Evolutionary conservation across 768 basidiomycete species (phyloP).

Genomic region (Pleurotus tuber-regium): DNA sequence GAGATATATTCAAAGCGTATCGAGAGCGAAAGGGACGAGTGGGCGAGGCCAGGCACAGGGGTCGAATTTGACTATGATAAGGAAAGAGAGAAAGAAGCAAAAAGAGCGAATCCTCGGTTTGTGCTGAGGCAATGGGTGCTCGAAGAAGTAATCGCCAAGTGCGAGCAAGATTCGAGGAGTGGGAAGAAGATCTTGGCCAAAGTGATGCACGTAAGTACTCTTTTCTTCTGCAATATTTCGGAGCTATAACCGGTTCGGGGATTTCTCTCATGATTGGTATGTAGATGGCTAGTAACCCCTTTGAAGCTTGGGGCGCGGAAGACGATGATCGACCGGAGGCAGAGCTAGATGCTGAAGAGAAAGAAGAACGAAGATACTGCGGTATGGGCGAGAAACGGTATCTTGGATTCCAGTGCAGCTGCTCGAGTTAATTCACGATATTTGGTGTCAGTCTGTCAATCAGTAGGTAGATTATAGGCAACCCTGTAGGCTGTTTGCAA

Average conservation of each 20-base stretch:
- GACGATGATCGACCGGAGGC: constrained; percentile 40
- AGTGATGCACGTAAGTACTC: constrained; percentile 68
- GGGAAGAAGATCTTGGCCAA: constrained; percentile 74
- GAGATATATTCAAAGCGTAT: constrained; percentile 59
- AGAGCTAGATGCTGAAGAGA: constrained; percentile 54
- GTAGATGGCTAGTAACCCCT: constrained; percentile 89
- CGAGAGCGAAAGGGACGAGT: constrained; percentile 45
- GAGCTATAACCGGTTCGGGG: background rate
- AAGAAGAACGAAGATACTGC: constrained; percentile 75
- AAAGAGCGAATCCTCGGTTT: constrained; percentile 81
- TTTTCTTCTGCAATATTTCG: constrained; percentile 5
- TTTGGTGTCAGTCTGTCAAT: too few species aligned
- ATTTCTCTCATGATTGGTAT: constrained; percentile 4
- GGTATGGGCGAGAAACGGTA: constrained; percentile 71
- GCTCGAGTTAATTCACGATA: constrained; percentile 67
- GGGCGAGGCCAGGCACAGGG: constrained; percentile 28
- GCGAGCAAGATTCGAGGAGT: constrained; percentile 61
- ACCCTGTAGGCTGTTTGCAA: too few species aligned
- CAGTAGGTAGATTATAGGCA: too few species aligned
- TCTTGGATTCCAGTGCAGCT: constrained; percentile 93
- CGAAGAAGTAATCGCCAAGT: constrained; percentile 83
- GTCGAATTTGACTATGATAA: constrained; percentile 33
- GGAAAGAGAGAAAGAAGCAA: constrained; percentile 49
- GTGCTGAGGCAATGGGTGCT: constrained; percentile 94
- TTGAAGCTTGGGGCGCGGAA: constrained; percentile 85